Evolutionary conservation across 805 yeast genomes (phyloP).

Genomic region (Kuraishia hungarica): DNA sequence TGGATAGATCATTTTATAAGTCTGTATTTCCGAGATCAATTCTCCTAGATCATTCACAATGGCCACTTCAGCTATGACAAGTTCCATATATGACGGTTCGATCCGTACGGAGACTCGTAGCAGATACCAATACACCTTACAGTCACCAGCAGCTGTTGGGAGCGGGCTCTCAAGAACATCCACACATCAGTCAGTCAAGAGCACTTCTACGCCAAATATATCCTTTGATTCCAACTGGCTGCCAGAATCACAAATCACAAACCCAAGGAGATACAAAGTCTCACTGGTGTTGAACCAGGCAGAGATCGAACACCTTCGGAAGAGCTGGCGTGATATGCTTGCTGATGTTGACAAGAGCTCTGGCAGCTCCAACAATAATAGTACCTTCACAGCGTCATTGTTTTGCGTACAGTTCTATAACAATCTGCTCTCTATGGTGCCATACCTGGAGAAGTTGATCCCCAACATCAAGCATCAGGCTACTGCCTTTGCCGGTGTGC

Average conservation of each 20-base stretch:
- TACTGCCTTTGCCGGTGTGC: constrained; percentile 68
- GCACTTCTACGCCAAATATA: constrained; percentile 17
- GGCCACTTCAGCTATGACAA: background rate
- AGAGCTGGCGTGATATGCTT: constrained; percentile 29
- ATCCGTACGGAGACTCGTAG: background rate
- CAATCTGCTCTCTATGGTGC: constrained; percentile 54
- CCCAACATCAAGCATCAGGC: constrained; percentile 79
- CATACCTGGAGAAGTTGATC: constrained; percentile 52
- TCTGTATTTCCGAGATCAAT: background rate
- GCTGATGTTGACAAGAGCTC: constrained; percentile 3
- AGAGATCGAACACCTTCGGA: constrained; percentile 36
- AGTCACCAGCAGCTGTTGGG: background rate
- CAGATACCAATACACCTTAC: background rate
- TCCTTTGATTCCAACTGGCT: constrained; percentile 23
- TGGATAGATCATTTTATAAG: too few species aligned
- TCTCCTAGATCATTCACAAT: background rate
- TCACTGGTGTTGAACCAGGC: constrained; percentile 16
- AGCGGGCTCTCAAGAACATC: background rate
- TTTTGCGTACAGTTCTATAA: constrained; percentile 74
- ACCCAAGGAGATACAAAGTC: constrained; percentile 12
- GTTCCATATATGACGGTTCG: background rate
- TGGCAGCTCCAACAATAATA: constrained; percentile 7
- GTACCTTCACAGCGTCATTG: constrained; percentile 43
- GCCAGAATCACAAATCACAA: constrained; percentile 21
- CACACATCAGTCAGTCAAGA: constrained; percentile 13